Evolutionary conservation across 257 asterid genomes (phyloP), one percentile per base, ranked within the genome.

Genomic region (Verbascum thapsus): DNA sequence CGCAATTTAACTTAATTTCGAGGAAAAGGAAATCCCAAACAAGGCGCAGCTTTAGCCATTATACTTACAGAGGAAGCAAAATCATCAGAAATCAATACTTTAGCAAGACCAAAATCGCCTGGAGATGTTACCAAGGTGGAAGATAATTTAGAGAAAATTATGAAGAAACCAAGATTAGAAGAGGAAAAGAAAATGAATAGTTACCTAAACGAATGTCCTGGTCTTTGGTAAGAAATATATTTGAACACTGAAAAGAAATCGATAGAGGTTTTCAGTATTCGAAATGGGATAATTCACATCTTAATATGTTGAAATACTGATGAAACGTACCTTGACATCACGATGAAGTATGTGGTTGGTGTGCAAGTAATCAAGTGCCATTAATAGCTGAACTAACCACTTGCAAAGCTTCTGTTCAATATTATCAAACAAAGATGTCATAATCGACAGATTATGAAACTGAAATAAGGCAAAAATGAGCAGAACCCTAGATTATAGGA

Each of bases 31-130:
- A 42, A 62, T 11, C 13, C 7, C 7, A 4, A 72, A 41, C 9
- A 62, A 61, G 52, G 40, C 63, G 35, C 30, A 57, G 55, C 42
- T 12, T 12, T 58, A 19, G 40, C 64, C 58, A 6, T 64, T 45
- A 26, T 63, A 83, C 96, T 88, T 80, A 94, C 99, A 38, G 99
- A 94, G 61, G 92, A 90, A 74, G 99, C 96, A 58, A 94, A 90
- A 81, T 94, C 99, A 16, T 90, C 94, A n/a, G 95, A 76, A 45
- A 80, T 72, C 77, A 94, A 74, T 63, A 94, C 80, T 88, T 90
- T 94, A 45, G 99, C 99, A 58, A 94, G 99, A 68, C 99, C 99
- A 63, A 94, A 94, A 74, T 94, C 99, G 65, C 99, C 99, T 94
- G 88, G 57, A 80, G 56, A 35, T 22, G 53, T 53, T 40, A 71